Base-by-base conservation (phyloP, 495 filamentous ascomycete genomes). In the Talaromyces thailandensis region DNA sequence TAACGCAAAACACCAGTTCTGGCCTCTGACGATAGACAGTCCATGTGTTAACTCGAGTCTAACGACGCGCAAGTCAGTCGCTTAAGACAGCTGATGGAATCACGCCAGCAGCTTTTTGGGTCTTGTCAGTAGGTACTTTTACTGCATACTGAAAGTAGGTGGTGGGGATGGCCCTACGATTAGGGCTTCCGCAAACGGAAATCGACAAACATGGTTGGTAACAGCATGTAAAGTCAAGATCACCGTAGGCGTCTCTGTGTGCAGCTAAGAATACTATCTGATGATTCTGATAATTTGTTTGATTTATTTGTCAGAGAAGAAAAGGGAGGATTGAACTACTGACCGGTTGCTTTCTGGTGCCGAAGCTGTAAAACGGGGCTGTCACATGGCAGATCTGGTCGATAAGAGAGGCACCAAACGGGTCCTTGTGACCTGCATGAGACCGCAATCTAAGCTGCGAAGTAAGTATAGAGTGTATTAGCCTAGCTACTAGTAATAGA, bases 71-170 rank as follows among this genome's bases (percentile, higher is more conserved):
- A 4, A 48, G 59, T 61, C 59, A 61, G 24, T 51, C 50, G 59
- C 59, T 48, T 25, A 18, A 14, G 28, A 61, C 59, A 61, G 40
- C 59, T 61, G 59, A 61, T 31, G 1, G 21, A 43, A 25, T n/a
- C 58, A 40, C 23, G 40, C 35, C 6, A 28, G 35, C 21, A 37
- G 3, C 45, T 18, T 9, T 24, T 61, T 29, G 11, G 25, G 1
- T 45, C 1, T n/a, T 48, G 57, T 48, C 18, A 59, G 23, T 26
- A 32, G 40, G 57, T 14, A 18, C 25, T 28, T 23, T 14, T 43
- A 14, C 18, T 24, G 23, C n/a, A n/a, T n/a, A n/a, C n/a, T n/a
- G n/a, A n/a, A 14, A 28, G 11, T 28, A 21, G n/a, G n/a, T 25
- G 24, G 50, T 28, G 50, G 18, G 21, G 50, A 25, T 53, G 23